These are phyloP conservation scores for Backusella westeae DNA, from an alignment of 192 early-diverging fungal species.

Conservation along the genomic window DNA sequence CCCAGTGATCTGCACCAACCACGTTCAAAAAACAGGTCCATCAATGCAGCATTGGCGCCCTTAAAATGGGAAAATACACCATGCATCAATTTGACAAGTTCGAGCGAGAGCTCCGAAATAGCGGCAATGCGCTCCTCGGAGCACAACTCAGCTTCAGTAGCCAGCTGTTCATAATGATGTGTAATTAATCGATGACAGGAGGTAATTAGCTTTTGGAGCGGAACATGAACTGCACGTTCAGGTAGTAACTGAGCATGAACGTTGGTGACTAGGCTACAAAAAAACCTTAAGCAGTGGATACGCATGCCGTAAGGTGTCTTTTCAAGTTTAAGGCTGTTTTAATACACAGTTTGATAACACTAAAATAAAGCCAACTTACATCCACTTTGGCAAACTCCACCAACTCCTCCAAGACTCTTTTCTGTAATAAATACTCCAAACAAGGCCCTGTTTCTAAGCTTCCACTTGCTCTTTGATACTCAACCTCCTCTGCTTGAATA, in stretches of 20 bases:
- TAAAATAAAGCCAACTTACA: conserved; percentile 20
- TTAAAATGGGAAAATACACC: conserved; percentile 40
- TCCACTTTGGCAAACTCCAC: conserved; percentile 42
- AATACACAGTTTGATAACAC: background rate
- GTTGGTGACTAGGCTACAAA: conserved; percentile 35
- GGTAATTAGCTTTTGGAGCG: conserved; percentile 35
- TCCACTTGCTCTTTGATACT: conserved; percentile 30
- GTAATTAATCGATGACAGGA: conserved; percentile 37
- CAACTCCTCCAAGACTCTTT: conserved; percentile 32
- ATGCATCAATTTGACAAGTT: conserved; percentile 39
- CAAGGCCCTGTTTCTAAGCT: conserved; percentile 36
- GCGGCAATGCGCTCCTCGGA: conserved; percentile 33
- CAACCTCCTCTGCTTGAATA: conserved; percentile 36
- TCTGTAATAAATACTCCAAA: conserved; percentile 36
- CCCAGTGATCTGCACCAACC: conserved; percentile 41
- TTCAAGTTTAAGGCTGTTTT: background rate
- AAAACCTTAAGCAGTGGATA: conserved; percentile 36
- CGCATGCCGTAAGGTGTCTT: conserved; percentile 44
- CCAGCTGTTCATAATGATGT: conserved; percentile 36
- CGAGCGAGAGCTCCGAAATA: conserved; percentile 36
- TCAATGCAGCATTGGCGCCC: conserved; percentile 37
- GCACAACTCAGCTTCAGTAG: conserved; percentile 19
- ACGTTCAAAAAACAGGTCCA: conserved; percentile 40
- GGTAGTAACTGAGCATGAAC: conserved; percentile 41
- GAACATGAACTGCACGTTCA: conserved; percentile 39